Conservation (phyloP, 768 basidiomycete genomes). For the Coprinopsis cinerea region DNA sequence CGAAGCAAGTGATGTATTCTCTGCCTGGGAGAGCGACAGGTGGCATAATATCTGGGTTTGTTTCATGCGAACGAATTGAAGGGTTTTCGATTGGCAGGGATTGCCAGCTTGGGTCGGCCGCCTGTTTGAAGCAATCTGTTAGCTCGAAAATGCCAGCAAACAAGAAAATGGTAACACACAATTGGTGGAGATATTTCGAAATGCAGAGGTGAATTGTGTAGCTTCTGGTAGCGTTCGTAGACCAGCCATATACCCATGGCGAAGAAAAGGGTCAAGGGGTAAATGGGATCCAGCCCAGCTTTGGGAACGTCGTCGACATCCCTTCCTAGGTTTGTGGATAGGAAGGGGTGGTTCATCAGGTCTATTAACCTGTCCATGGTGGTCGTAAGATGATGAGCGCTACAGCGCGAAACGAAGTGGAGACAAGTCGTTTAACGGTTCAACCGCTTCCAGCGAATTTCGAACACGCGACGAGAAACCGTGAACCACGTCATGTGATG, state of each 20-base stretch:
- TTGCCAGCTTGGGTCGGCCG: conserved; percentile 54
- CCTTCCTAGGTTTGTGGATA: conserved; percentile 42
- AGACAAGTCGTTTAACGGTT: conserved; percentile 6
- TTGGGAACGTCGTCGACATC: conserved; percentile 37
- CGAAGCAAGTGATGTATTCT: conserved; percentile 84
- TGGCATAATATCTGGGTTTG: conserved; percentile 49
- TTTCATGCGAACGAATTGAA: conserved; percentile 59
- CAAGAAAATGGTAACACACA: conserved; percentile 33
- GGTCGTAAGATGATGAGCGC: conserved; percentile 12
- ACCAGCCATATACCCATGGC: conserved; percentile 78
- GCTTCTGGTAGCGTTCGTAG: conserved; percentile 65
- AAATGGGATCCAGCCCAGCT: conserved; percentile 54
- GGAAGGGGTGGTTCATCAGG: conserved; percentile 48
- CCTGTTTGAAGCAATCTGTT: conserved; percentile 35
- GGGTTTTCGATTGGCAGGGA: conserved; percentile 51
- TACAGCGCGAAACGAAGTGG: conserved; percentile 7
- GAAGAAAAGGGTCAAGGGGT: conserved; percentile 64
- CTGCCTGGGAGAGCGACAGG: conserved; percentile 37
- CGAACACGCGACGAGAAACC: too few relatives aligned
- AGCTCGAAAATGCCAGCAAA: background rate
- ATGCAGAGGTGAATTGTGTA: conserved; percentile 65
- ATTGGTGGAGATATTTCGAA: conserved; percentile 56
- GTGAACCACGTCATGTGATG: too few relatives aligned
- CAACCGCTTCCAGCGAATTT: background rate
- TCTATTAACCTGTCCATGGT: conserved; percentile 41